These are phyloP conservation scores for Sphaerobolus stellatus DNA, from an alignment of 1,284 basidiomycete species.

Conservation along the genomic window DNA sequence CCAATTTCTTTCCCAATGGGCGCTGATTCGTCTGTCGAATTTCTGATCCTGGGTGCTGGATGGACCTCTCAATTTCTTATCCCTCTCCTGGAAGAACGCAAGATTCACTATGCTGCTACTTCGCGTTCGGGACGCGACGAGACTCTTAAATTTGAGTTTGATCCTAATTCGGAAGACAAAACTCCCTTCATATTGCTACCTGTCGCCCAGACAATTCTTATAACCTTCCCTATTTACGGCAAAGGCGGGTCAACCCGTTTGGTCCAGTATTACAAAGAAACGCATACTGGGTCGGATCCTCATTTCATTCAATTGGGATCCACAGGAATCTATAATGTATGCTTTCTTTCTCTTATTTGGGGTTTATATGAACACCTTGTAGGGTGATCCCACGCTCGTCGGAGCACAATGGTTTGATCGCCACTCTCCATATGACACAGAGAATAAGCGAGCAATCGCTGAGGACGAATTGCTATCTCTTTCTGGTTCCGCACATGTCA, in stretches of 20 bases:
- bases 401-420: slow-evolving; percentile 48
- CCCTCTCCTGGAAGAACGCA: slow-evolving; percentile 45
- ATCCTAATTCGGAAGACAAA: slow-evolving; percentile 43
- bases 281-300: slow-evolving; percentile 25
- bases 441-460: slow-evolving; percentile 45
- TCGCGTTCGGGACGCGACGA: slow-evolving; percentile 47
- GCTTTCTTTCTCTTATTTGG: slow-evolving; percentile 20
- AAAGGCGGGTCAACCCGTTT: slow-evolving; percentile 43
- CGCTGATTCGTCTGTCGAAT: slow-evolving; percentile 37
- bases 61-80: slow-evolving; percentile 68
- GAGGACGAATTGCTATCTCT: slow-evolving; percentile 56
- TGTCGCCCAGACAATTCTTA: slow-evolving; percentile 54
- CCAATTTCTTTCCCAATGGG: not conserved
- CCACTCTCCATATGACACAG: slow-evolving; percentile 43
- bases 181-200: slow-evolving; percentile 49
- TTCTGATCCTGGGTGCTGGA: slow-evolving; percentile 67
- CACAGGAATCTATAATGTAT: slow-evolving; percentile 62
- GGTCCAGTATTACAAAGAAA: slow-evolving; percentile 36
- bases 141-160: slow-evolving; percentile 51
- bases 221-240: slow-evolving; percentile 59
- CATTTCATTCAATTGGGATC: slow-evolving; percentile 61
- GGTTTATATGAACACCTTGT: not conserved
- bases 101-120: slow-evolving; percentile 53
- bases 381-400: slow-evolving; percentile 25
- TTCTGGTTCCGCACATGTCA: slow-evolving; percentile 39